These are phyloP conservation scores for Microcyclospora pomicola DNA, from an alignment of 2,329 filamentous ascomycete species.

Conservation along the genomic window DNA sequence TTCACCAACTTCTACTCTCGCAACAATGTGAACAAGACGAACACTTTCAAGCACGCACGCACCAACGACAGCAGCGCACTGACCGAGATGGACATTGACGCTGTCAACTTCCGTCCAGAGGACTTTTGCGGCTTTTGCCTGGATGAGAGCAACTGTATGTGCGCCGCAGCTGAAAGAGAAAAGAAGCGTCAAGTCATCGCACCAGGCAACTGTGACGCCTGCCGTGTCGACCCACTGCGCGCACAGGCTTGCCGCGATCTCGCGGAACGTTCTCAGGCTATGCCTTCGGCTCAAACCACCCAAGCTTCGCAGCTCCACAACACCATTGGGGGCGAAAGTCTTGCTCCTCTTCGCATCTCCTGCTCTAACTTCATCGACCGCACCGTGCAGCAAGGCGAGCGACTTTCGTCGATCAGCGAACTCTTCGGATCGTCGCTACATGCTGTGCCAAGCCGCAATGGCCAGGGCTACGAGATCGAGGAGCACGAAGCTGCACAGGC, in stretches of 20 bases:
- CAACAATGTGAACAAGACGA: conserved; percentile 11
- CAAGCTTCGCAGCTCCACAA: background rate
- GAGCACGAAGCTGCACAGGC: conserved; percentile 11
- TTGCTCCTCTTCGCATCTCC: background rate
- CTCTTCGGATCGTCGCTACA: conserved; percentile 6
- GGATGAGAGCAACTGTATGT: conserved; percentile 12
- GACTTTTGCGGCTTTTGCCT: conserved; percentile 15
- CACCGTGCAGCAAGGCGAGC: conserved; percentile 1
- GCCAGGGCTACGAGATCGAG: conserved; percentile 8
- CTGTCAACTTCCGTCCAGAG: too few species aligned
- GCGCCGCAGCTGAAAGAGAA: too few species aligned
- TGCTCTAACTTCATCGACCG: conserved; percentile 8
- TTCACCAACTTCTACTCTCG: conserved; percentile 9
- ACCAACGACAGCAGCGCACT: conserved; percentile 1
- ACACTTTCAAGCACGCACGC: conserved; percentile 7
- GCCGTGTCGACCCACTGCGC: conserved; percentile 14
- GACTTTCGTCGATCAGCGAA: conserved; percentile 6
- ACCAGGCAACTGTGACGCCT: conserved; percentile 18
- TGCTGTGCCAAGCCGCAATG: conserved; percentile 3
- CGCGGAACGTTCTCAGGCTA: background rate
- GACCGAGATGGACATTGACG: too few species aligned
- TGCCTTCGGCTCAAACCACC: background rate
- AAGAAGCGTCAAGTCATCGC: background rate
- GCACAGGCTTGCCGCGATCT: conserved; percentile 13
- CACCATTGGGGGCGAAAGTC: background rate